Base-by-base conservation (phyloP, 1,284 basidiomycete genomes). In the Malassezia psittaci region DNA sequence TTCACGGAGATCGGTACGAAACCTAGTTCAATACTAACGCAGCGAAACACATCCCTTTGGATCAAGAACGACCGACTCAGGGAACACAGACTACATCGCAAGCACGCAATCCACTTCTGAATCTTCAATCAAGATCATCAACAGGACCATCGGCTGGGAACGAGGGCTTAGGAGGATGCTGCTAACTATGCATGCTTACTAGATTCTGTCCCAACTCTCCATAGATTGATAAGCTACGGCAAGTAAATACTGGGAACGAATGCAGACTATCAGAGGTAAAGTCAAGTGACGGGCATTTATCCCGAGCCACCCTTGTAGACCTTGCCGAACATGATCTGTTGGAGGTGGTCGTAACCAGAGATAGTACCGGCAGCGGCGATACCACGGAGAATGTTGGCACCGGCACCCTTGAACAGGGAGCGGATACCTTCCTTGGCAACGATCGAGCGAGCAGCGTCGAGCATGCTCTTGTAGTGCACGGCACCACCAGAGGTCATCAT, bases 351-450 rank as follows among this genome's bases (percentile, higher is more conserved):
- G 71, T 74, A 74, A 57, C 91, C 80, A 40, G 90, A 90, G 74
- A 94, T 79, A 65, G 93, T 90, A 88, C 90, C 90, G 78, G 90
- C 90, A 80, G 90, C 90, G 74, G 90, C 90, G 76, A 93, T 87
- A 84, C 90, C 89, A 86, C 90, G 90, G 73, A 94, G 87, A 69
- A 93, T 90, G 82, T 94, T 93, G 77, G 90, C 90, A 83, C 88
- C 90, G 74, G 90, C 89, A 67, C 71, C 69, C 69, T 75, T 73
- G 69, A 74, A 74, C 73, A 93, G 81, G 35, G 88, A 90, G 77
- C 83, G 85, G 56, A 81, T 77, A 74, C 90, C 90, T 80, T 94
- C 90, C 57, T 67, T 67, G 82, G 89, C 89, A 75, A 84, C 83
- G 69, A 93, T 76, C 74, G 91, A 88, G 79, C 83, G 80, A 60